A percentile compares a stretch with the other conserved stretches of the same genome.
Conservation (phyloP, 192 early-diverging fungal species). For the Pilaira anomala region DNA sequence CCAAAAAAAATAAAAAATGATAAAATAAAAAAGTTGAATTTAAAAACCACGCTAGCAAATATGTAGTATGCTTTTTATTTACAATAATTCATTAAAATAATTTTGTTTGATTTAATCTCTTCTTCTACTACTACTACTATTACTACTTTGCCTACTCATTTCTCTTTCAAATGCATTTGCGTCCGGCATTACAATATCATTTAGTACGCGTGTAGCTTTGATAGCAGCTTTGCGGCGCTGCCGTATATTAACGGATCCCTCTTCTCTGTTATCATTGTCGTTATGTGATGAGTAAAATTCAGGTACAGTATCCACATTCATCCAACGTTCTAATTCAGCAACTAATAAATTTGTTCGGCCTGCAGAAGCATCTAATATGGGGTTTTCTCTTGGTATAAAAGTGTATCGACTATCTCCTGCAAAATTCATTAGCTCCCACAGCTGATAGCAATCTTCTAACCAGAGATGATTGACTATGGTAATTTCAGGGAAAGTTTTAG, state of each 20-base stretch:
- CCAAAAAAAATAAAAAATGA: no score
- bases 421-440: conserved; percentile 57
- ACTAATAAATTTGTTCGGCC: conserved; percentile 46
- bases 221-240: conserved; percentile 48
- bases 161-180: conserved; percentile 53
- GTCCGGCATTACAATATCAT: conserved; percentile 50
- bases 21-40: no score
- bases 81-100: no score
- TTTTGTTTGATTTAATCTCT: no score
- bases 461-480: conserved; percentile 81
- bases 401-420: conserved; percentile 47
- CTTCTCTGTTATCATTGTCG: background rate
- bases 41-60: no score
- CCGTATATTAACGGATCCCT: conserved; percentile 23
- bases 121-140: no score
- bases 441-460: conserved; percentile 75
- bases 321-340: conserved; percentile 37
- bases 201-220: conserved; percentile 41
- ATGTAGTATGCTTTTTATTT: no score
- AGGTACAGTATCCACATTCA: conserved; percentile 30
- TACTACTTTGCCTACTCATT: conserved; percentile 4
- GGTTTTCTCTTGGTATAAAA: conserved; percentile 45
- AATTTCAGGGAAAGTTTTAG: conserved; percentile 58
- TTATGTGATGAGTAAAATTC: no score
- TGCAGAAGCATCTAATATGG: conserved; percentile 51